Evolutionary conservation across 2,329 filamentous ascomycete genomes (phyloP).

Genomic region (Hymenoscyphus albidus): DNA sequence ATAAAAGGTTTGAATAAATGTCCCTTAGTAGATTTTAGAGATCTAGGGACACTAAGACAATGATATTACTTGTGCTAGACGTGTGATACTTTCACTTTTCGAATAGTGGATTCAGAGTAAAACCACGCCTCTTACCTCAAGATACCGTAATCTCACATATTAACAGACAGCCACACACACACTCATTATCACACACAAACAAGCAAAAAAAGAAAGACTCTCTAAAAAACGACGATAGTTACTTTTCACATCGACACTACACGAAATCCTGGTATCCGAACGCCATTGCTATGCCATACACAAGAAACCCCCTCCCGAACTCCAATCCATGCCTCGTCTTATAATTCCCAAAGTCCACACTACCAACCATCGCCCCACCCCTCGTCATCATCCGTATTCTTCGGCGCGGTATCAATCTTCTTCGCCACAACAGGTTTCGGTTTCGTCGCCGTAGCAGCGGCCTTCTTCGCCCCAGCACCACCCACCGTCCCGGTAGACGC

Average conservation of each 20-base stretch:
- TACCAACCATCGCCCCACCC: conserved; percentile 66
- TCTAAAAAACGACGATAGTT: background rate
- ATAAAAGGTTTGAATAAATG: too few species aligned
- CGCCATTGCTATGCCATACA: conserved; percentile 8
- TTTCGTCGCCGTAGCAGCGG: conserved; percentile 21
- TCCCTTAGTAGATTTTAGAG: too few species aligned
- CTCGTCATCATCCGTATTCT: conserved; percentile 52
- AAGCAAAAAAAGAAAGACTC: background rate
- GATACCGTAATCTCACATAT: too few species aligned
- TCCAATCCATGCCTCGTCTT: background rate
- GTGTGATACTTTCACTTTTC: too few species aligned
- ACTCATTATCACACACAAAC: background rate
- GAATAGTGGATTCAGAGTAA: too few species aligned
- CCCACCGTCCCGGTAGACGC: conserved; percentile 35
- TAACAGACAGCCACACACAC: too few species aligned
- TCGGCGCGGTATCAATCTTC: conserved; percentile 67
- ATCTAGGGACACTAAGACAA: too few species aligned
- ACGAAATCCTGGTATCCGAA: conserved; percentile 19
- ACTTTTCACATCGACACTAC: background rate
- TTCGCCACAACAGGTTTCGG: conserved; percentile 51
- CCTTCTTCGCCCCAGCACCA: conserved; percentile 32
- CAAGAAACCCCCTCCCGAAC: background rate
- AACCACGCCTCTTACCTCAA: too few species aligned
- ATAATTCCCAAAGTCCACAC: background rate
- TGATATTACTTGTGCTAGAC: too few species aligned